phyloP scores from a whole-genome alignment of 371 early-diverging fungal species.

The Mucor saturninus region DNA sequence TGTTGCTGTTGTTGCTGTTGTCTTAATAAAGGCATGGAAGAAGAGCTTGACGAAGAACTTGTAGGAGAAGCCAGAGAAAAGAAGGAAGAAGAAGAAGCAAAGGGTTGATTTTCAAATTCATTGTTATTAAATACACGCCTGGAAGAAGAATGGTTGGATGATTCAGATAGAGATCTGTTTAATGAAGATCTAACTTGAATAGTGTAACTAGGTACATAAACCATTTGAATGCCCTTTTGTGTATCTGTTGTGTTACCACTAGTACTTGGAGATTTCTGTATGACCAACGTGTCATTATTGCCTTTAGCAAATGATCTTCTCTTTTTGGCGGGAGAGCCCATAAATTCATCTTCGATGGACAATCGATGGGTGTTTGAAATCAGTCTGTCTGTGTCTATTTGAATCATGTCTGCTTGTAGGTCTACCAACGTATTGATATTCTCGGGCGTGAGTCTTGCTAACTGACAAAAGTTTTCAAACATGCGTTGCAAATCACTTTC shows the following conservation, averaged over 20 bases:
- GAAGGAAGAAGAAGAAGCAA: slow-evolving; percentile 27
- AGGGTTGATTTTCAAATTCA: slow-evolving; percentile 16
- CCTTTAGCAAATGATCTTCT: slow-evolving; percentile 30
- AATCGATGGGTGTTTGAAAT: slow-evolving; percentile 40
- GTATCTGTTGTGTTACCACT: slow-evolving; percentile 4
- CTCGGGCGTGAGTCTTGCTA: slow-evolving; percentile 26
- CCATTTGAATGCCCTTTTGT: slow-evolving; percentile 46
- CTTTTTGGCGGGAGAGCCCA: slow-evolving; percentile 36
- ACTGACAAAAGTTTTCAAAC: slow-evolving; percentile 40
- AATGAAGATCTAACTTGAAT: slow-evolving; percentile 31
- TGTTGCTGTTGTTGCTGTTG: neutral
- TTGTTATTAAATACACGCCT: slow-evolving; percentile 12
- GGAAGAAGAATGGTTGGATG: slow-evolving; percentile 4
- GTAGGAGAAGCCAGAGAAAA: slow-evolving; percentile 44
- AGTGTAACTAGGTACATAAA: slow-evolving; percentile 42
- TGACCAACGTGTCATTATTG: slow-evolving; percentile 2
- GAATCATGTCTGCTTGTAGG: slow-evolving; percentile 28
- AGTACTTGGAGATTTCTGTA: neutral
- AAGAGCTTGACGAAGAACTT: slow-evolving; percentile 45
- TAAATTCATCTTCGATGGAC: slow-evolving; percentile 20
- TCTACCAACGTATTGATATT: slow-evolving; percentile 26
- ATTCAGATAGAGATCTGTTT: slow-evolving; percentile 35
- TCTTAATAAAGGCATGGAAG: slow-evolving; percentile 35
- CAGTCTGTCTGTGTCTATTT: slow-evolving; percentile 25
- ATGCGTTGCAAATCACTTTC: slow-evolving; percentile 39